Evolutionary conservation across 2,329 filamentous ascomycete genomes (phyloP), one percentile per base, ranked within the genome.

Genomic region (Xylaria polymorpha): DNA sequence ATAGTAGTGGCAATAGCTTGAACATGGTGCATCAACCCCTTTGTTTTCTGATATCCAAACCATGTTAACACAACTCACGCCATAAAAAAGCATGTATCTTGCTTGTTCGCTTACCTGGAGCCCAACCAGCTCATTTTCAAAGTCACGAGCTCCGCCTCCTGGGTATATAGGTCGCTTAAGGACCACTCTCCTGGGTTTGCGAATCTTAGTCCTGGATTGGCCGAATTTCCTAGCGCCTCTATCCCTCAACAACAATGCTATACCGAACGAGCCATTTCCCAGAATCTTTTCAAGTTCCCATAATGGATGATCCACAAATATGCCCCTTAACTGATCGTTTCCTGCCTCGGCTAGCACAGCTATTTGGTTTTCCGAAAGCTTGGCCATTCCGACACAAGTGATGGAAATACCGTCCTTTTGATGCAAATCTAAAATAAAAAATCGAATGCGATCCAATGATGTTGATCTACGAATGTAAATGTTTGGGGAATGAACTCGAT

Each of bases 281-380:
- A 71, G 56, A 1, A 50, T 0, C 25, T 43, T 66, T 29, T 71
- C 69, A 1, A 66, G 18, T 32, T 61, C 50, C 69, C 69, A 71
- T 6, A 46, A 15, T 39, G 32, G 66, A 20, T 64, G 25, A 15
- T 4, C 18, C 2, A 14, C 0, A n/a, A 68, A 66, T 5, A 18
- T 12, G 1, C 14, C n/a, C 12, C 22, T 20, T 4, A 51, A 1
- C 9, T 43, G 39, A 32, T 46, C 39, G 3, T 14, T 12, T 32
- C 5, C 25, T 20, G 37, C 22, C 5, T 10, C 18, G 3, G 18
- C 3, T 4, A 56, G 51, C 25, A 51, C 48, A 1, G 0, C 1
- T 29, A 9, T 10, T 10, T 51, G 48, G 14, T 6, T 14, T 9
- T 32, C 2, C 4, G 48, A 32, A 32, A 51, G 25, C 18, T n/a